Base-by-base conservation (phyloP, 208 protist genomes). In the Blechomonas ayalai region DNA sequence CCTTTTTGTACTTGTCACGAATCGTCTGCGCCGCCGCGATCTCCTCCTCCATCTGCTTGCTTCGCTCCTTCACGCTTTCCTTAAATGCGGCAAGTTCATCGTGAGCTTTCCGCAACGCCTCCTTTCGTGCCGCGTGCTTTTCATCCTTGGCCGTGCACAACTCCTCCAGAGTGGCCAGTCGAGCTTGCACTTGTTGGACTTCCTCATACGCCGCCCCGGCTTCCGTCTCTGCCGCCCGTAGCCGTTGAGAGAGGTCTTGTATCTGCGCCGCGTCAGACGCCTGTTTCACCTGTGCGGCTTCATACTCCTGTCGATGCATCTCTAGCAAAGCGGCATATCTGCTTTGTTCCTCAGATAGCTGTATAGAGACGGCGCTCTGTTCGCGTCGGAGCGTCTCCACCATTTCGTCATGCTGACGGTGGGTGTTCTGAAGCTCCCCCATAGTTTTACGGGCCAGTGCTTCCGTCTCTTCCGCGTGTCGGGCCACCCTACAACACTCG, bases 401-500 rank as follows among this genome's bases (percentile, higher is more conserved):
- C 16, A 52, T 66, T 8, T 61, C 47, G 28, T 82, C 67, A 23
- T 65, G 79, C 6, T 40, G 32, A n/a, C 48, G 24, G 22, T 83
- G 13, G 27, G 55, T 47, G 34, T 39, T 40, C 26, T 60, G 67
- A 9, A 88, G 51, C 28, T 82, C 73, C 45, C 78, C 67, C 15
- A 64, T 48, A 9, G 62, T 79, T 19, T 52, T 42, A 23, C 65
- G 57, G 20, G 74, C 71, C n/a, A 79, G 50, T 36, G 41, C 45
- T 54, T 88, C 79, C 29, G 76, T 72, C 25, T 81, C 71, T 37
- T 56, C 61, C 2, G 79, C 74, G 54, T 82, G 79, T 23, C 59
- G 40, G 12, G 56, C 34, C 3, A 75, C 53, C 4, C 67, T 65
- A 9, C 38, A 25, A 20, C 60, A 81, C 33, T 82, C 79, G 0